Percentiles rank a stretch among this genome's conserved stretches.
phyloP scores from a whole-genome alignment of 768 basidiomycete genomes.

The Auricularia auricula-judae region DNA sequence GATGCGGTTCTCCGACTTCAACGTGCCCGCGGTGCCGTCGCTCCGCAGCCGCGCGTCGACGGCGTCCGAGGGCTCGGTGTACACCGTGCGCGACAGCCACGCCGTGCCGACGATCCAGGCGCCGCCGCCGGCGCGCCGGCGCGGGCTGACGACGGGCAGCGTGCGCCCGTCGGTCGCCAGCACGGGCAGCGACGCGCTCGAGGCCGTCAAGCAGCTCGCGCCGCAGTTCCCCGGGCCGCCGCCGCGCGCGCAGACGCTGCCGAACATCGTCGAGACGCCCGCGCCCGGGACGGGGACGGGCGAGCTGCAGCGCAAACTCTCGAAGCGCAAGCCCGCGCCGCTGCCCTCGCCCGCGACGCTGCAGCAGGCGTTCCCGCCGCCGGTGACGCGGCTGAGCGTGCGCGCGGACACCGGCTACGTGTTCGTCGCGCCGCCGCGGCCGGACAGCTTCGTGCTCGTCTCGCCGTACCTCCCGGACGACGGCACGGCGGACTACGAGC shows the following conservation, averaged over 20 bases:
- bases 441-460: neutral
- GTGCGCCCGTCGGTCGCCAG: constrained; percentile 15
- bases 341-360: neutral
- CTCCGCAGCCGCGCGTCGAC: neutral
- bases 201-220: constrained; percentile 39
- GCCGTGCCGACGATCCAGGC: neutral
- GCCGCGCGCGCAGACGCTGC: constrained; percentile 8
- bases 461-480: constrained; percentile 1
- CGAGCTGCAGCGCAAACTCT: neutral
- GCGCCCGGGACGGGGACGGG: neutral
- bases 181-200: constrained; percentile 31
- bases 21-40: constrained; percentile 20
- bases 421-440: neutral
- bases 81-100: neutral
- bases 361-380: neutral
- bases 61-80: neutral
- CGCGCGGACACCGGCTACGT: neutral
- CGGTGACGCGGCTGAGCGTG: neutral
- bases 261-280: neutral
- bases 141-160: neutral
- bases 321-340: neutral
- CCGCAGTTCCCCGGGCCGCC: constrained; percentile 44
- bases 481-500: neutral
- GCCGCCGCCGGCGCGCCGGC: neutral
- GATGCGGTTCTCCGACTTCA: constrained; percentile 38